Conservation (phyloP, 345 rosid genomes). For the Populus nigra region DNA sequence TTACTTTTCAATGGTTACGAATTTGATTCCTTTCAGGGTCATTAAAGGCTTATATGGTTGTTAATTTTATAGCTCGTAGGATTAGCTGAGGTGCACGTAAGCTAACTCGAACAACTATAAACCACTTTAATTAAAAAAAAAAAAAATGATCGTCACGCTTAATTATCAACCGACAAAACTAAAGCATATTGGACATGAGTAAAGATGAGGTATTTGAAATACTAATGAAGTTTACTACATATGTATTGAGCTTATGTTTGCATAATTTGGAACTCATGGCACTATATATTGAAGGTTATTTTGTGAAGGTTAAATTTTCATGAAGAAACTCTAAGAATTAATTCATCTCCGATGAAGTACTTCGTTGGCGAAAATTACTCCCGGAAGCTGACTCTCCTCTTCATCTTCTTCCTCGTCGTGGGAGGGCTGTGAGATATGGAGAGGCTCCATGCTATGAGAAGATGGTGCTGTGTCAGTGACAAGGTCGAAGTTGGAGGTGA, state of each 20-base stretch:
- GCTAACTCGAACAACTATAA: fast-evolving
- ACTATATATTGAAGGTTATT: too few relatives aligned
- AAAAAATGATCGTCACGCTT: too few relatives aligned
- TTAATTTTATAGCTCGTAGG: fast-evolving
- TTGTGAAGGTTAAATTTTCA: background rate
- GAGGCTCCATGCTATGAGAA: slow-evolving; percentile 51
- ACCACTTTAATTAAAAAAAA: too few relatives aligned
- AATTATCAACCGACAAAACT: too few relatives aligned
- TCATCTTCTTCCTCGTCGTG: slow-evolving; percentile 65
- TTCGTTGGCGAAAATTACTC: slow-evolving; percentile 32
- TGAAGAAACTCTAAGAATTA: background rate
- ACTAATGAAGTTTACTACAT: too few relatives aligned
- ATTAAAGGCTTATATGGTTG: fast-evolving
- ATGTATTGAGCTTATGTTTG: too few relatives aligned
- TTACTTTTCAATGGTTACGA: too few relatives aligned
- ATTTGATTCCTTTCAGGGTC: fast-evolving
- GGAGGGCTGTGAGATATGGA: slow-evolving; percentile 39
- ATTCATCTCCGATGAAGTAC: slow-evolving; percentile 42
- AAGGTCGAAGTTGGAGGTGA: slow-evolving; percentile 49
- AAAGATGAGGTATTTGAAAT: too few relatives aligned
- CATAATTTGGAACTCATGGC: too few relatives aligned
- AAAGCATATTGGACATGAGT: too few relatives aligned
- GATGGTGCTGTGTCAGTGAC: slow-evolving; percentile 48
- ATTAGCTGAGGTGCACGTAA: too few relatives aligned
- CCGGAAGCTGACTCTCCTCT: slow-evolving; percentile 50